phyloP scores from a whole-genome alignment of 805 yeast species.

The Nakazawaea siamensis region DNA sequence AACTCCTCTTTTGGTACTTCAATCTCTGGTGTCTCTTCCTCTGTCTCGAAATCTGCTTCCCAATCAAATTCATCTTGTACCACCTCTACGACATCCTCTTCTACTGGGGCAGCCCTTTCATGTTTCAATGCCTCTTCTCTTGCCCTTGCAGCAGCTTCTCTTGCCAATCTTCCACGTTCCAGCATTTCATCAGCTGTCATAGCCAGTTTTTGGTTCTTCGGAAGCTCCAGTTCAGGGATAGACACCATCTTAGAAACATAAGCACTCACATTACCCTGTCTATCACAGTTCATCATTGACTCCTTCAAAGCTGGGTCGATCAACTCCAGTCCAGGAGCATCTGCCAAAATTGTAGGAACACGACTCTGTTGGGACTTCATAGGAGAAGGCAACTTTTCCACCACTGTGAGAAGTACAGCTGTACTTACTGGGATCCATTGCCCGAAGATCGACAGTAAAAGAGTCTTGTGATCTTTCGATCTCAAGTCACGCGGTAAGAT shows the following conservation, averaged over 20 bases:
- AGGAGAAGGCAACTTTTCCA: conserved; percentile 84
- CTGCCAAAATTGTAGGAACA: conserved; percentile 56
- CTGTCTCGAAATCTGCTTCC: conserved; percentile 30
- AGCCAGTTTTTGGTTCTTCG: conserved; percentile 37
- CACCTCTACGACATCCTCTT: conserved; percentile 14
- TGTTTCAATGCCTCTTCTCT: conserved; percentile 38
- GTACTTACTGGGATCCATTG: conserved; percentile 95
- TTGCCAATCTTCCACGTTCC: conserved; percentile 56
- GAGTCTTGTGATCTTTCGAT: conserved; percentile 63
- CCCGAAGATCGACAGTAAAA: conserved; percentile 62
- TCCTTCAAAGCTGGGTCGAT: conserved; percentile 40
- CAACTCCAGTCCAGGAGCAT: conserved; percentile 40
- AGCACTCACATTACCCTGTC: conserved; percentile 58
- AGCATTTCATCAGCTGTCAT: conserved; percentile 47
- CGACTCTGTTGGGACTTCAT: conserved; percentile 63
- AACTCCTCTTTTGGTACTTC: conserved; percentile 49
- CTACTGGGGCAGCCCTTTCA: conserved; percentile 15
- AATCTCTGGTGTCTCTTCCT: conserved; percentile 41
- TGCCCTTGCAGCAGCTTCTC: conserved; percentile 62
- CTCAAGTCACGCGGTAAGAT: conserved; percentile 68
- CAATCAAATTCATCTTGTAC: conserved; percentile 2
- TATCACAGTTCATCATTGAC: conserved; percentile 62
- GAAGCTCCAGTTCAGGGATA: conserved; percentile 74
- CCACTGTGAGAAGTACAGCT: conserved; percentile 75
- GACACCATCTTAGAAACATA: conserved; percentile 88